phyloP scores from a whole-genome alignment of 768 basidiomycete species.

The Leccinum arenicola region DNA sequence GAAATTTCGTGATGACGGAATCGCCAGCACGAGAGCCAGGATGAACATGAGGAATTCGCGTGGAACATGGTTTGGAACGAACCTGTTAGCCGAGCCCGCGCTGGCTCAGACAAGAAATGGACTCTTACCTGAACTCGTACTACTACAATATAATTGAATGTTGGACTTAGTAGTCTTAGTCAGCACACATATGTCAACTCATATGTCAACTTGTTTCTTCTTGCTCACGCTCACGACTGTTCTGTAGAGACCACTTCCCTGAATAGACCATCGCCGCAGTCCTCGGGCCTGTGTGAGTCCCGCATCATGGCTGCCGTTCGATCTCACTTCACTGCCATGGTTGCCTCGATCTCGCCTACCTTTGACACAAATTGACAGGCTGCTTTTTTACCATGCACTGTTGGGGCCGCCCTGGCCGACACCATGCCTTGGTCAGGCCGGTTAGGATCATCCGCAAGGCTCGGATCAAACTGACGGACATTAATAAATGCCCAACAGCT shows the following conservation, averaged over 20 bases:
- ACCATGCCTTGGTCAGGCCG: not conserved
- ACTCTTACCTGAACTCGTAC: not conserved
- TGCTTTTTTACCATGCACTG: not conserved
- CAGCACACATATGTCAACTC: not conserved
- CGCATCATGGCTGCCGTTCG: not conserved
- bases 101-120: slow-evolving; percentile 2
- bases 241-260: not conserved
- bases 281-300: not conserved
- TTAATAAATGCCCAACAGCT: not conserved
- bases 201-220: not conserved
- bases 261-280: slow-evolving; percentile 9
- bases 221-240: not conserved
- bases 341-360: not conserved
- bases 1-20: slow-evolving; percentile 20
- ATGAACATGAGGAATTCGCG: slow-evolving; percentile 22
- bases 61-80: slow-evolving; percentile 14
- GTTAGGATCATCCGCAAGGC: not conserved
- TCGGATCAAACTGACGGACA: slow-evolving; percentile 5
- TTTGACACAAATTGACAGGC: not conserved
- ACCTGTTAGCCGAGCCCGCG: slow-evolving; percentile 9
- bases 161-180: slow-evolving; percentile 4
- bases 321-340: slow-evolving; percentile 1
- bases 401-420: slow-evolving; percentile 1
- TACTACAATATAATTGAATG: too few relatives aligned
- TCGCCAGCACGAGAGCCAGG: slow-evolving; percentile 10